phyloP scores from a whole-genome alignment of 768 basidiomycete species.

The Hydnomerulius pinastri region DNA sequence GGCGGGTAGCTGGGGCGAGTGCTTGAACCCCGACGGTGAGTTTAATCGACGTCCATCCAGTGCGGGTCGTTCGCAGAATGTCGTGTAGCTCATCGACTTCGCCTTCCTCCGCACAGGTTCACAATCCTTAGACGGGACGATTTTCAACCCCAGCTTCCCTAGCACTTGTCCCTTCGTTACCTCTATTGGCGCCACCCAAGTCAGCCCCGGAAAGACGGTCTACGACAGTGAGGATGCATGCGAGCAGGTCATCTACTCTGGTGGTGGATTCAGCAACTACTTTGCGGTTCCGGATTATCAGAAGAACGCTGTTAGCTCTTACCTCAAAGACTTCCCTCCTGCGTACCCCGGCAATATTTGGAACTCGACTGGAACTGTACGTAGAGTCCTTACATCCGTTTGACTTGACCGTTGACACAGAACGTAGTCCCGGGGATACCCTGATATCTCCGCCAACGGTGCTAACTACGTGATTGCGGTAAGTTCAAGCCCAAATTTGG shows the following conservation, averaged over 20 bases:
- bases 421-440: conserved; percentile 35
- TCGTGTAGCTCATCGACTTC: neutral
- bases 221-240: conserved; percentile 31
- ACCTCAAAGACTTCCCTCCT: conserved; percentile 32
- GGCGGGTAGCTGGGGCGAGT: conserved; percentile 34
- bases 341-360: conserved; percentile 23
- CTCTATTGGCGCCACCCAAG: conserved; percentile 49
- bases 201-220: conserved; percentile 37
- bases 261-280: conserved; percentile 41
- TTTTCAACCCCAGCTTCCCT: conserved; percentile 47
- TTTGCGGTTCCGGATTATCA: conserved; percentile 46
- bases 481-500: conserved; percentile 1
- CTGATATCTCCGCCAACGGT: conserved; percentile 40
- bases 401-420: conserved; percentile 31
- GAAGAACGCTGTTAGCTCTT: conserved; percentile 32
- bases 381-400: neutral
- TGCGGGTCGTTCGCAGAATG: neutral
- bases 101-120: conserved; percentile 19
- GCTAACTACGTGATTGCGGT: conserved; percentile 31
- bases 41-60: neutral
- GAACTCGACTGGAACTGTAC: conserved; percentile 29
- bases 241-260: conserved; percentile 27
- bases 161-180: conserved; percentile 47
- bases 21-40: conserved; percentile 33
- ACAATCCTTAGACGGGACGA: conserved; percentile 22